Conservation (phyloP, 768 basidiomycete species). For the Gyrodon lividus region DNA sequence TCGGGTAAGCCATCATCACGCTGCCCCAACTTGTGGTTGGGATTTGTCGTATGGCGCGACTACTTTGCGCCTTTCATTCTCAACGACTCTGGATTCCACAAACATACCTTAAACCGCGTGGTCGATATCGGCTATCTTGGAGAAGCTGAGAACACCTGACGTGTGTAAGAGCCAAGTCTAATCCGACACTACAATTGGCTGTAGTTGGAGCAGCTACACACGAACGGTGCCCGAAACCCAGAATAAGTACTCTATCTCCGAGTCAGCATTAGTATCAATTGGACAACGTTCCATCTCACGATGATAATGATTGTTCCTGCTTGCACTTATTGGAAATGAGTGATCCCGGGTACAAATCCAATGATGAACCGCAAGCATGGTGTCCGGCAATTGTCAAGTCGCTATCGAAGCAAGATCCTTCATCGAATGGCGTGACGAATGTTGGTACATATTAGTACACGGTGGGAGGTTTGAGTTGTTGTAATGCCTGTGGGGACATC, state of each 20-base stretch:
- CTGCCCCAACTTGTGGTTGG: not conserved
- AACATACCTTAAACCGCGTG: constrained; percentile 9
- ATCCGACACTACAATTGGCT: not conserved
- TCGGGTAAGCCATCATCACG: not conserved
- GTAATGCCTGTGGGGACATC: no score
- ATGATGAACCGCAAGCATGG: not conserved
- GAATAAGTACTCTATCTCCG: not conserved
- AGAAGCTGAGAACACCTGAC: not conserved
- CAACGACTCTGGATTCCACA: not conserved
- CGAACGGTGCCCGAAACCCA: constrained; percentile 4
- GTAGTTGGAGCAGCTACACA: not conserved
- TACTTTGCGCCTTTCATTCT: not conserved
- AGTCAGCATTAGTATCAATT: not conserved
- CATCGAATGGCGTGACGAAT: not conserved
- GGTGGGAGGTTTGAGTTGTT: not conserved
- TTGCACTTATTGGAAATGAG: no score
- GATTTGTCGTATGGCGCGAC: not conserved
- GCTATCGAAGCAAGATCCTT: not conserved
- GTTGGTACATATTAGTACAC: not conserved
- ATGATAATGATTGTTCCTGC: not conserved
- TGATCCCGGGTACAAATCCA: not conserved
- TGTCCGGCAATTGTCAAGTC: not conserved
- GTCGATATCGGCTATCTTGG: not conserved
- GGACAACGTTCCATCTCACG: not conserved
- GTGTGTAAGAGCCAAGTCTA: constrained; percentile 10